Percentiles rank a stretch among this genome's conserved stretches.
These are phyloP conservation scores for Corynascus novoguineensis DNA, from an alignment of 495 filamentous ascomycete species.

Conservation along the genomic window DNA sequence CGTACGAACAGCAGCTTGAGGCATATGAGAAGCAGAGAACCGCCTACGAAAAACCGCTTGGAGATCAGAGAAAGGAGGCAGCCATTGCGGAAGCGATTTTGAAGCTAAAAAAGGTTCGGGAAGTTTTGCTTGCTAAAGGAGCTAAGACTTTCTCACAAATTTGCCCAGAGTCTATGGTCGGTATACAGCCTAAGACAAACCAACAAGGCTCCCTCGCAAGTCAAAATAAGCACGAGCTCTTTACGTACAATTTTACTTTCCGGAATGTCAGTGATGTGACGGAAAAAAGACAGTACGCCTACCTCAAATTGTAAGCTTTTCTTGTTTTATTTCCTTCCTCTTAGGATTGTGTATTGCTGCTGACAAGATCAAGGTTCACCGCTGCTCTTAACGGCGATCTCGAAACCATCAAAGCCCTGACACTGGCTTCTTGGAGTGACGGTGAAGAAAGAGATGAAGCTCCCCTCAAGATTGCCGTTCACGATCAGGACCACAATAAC, in stretches of 20 bases:
- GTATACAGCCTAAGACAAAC: not conserved
- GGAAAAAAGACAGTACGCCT: constrained; percentile 47
- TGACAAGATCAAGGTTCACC: constrained; percentile 51
- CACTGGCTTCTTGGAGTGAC: constrained; percentile 39
- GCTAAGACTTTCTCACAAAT: constrained; percentile 63
- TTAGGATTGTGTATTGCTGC: constrained; percentile 2
- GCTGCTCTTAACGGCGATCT: constrained; percentile 65
- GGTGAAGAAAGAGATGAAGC: constrained; percentile 44
- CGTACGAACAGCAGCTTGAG: constrained; percentile 20
- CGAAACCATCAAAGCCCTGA: constrained; percentile 49
- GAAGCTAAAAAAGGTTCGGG: constrained; percentile 50
- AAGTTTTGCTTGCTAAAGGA: constrained; percentile 45
- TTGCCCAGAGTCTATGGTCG: constrained; percentile 50
- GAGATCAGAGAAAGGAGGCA: constrained; percentile 46
- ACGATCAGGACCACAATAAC: constrained; percentile 37
- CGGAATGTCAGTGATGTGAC: constrained; percentile 43
- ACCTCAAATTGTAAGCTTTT: constrained; percentile 44
- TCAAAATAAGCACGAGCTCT: constrained; percentile 25
- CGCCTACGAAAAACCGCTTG: constrained; percentile 23
- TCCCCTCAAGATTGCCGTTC: constrained; percentile 57
- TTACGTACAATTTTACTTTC: constrained; percentile 48
- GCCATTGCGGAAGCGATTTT: constrained; percentile 44
- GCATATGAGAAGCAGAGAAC: constrained; percentile 31
- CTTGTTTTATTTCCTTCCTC: not conserved
- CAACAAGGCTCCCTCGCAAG: not conserved